A percentile compares a stretch with the other conserved stretches of the same genome.
These are phyloP conservation scores for Globisporangium splendens DNA, from an alignment of 352 stramenopile species.

Conservation along the genomic window DNA sequence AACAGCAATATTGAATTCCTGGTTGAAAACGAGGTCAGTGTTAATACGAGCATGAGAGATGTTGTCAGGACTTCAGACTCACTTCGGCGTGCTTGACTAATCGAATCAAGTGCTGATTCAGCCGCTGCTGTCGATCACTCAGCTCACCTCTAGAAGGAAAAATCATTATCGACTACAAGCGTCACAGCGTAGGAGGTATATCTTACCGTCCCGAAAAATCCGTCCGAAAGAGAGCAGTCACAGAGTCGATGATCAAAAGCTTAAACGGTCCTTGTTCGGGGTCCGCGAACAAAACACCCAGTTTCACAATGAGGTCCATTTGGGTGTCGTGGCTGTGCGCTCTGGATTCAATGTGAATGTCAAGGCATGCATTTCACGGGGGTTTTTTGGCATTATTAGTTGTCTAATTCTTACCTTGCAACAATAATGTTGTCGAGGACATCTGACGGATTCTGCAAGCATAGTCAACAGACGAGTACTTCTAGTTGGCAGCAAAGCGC, in stretches of 20 bases:
- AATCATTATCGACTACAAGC: too few species aligned
- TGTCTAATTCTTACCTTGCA: conserved; percentile 45
- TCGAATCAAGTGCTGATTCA: conserved; percentile 87
- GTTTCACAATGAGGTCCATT: conserved; percentile 85
- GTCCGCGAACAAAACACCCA: conserved; percentile 68
- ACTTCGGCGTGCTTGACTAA: conserved; percentile 81
- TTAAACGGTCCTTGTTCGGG: conserved; percentile 70
- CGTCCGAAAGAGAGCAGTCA: conserved; percentile 89
- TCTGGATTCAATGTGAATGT: conserved; percentile 23
- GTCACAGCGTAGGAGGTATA: too few species aligned
- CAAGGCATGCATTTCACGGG: not conserved
- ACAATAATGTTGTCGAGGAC: conserved; percentile 95
- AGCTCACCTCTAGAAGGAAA: conserved; percentile 34
- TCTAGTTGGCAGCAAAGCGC: not conserved
- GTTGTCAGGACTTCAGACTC: not conserved
- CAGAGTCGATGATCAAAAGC: conserved; percentile 88
- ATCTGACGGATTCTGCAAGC: conserved; percentile 68
- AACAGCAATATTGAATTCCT: conserved; percentile 94
- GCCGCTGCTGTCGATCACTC: conserved; percentile 83
- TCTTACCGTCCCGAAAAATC: conserved; percentile 79
- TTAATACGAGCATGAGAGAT: not conserved
- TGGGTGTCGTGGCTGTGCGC: conserved; percentile 86
- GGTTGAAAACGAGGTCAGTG: conserved; percentile 8
- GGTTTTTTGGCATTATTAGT: not conserved
- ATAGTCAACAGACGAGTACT: not conserved